Evolutionary conservation across 257 asterid species (phyloP), one percentile per base, ranked within the genome.

Genomic region (Penstemon newberryi): DNA sequence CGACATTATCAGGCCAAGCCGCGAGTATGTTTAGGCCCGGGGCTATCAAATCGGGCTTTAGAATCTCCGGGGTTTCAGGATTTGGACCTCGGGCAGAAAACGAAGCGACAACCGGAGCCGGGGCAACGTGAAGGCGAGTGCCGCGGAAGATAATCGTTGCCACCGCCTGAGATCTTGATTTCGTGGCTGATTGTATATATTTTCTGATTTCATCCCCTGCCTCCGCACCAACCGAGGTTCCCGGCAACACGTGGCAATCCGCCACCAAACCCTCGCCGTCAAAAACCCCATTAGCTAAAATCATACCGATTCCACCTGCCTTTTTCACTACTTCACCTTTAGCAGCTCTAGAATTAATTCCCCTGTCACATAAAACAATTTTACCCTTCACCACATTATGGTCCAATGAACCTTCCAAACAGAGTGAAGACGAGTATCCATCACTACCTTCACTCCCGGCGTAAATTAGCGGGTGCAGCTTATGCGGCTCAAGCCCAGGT

Each of bases 21-120:
- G 97, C 97, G 1, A 92, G 89, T 38, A 92, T 92, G 68, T 92
- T 90, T 72, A 90, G 37, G 3, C 98, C 98, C 7, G 98, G 98
- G 0, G 98, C 98, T 19, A 92, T 83, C 5, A 92, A 50, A 37
- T 92, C 98, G 4, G 98, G 98, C 76, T 92, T 92, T 6, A 92
- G 40, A 10, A 92, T 86, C 75, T 92, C 96, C 0, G 97, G 98
- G 2, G 91, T 77, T 56, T 85, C 86, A 0, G 96, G 95, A 56
- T 89, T 87, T 3, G 97, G 98, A 25, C 98, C 98, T 0, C 98
- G 83, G 25, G 98, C 91, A 0, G 96, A 90, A 57, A 92, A 92
- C 6, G 98, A 81, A 0, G 96, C 97, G 4, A 92, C 91, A 0
- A 92, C 82, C 0, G 98, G 98, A 4, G 97, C 97, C 12, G 97